Percentiles rank a stretch among this genome's conserved stretches.
Evolutionary conservation across 2,329 filamentous ascomycete genomes (phyloP).

Genomic region (Alternaria incomplexa): DNA sequence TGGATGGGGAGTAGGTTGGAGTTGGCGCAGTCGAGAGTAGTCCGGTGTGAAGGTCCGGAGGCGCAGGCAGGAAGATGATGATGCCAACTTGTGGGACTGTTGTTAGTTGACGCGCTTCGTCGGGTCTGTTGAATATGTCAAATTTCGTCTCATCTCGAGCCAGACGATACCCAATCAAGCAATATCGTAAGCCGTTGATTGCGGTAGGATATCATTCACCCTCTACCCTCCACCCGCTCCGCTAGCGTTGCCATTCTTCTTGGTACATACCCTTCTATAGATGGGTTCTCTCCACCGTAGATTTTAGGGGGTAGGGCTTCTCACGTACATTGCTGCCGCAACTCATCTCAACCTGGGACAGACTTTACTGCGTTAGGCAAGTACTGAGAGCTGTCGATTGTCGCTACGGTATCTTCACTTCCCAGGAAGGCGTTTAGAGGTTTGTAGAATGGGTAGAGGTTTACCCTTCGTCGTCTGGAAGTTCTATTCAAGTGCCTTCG

Average conservation of each 20-base stretch:
- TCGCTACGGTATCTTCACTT: neutral
- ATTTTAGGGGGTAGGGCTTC: neutral
- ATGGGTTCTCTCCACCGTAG: neutral
- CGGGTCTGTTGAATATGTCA: neutral
- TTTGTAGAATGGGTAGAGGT: neutral
- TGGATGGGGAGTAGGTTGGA: conserved; percentile 18
- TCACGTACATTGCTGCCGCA: neutral
- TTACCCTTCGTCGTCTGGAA: rapidly evolving
- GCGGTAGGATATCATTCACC: neutral
- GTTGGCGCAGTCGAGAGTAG: conserved; percentile 1
- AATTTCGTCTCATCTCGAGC: neutral
- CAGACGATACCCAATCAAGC: neutral
- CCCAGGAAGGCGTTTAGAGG: neutral
- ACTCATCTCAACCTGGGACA: neutral
- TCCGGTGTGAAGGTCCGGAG: conserved; percentile 16
- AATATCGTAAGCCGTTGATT: neutral
- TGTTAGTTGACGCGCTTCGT: neutral
- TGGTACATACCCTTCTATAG: neutral
- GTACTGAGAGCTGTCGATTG: neutral
- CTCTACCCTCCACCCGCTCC: neutral
- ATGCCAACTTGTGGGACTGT: neutral
- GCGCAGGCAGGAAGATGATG: neutral
- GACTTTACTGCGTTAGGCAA: neutral
- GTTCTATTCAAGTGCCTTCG: neutral
- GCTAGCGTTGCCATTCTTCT: neutral